Percentiles rank a stretch among this genome's conserved stretches.
phyloP scores from a whole-genome alignment of 148 eudicot species.

The Cornus kousa region DNA sequence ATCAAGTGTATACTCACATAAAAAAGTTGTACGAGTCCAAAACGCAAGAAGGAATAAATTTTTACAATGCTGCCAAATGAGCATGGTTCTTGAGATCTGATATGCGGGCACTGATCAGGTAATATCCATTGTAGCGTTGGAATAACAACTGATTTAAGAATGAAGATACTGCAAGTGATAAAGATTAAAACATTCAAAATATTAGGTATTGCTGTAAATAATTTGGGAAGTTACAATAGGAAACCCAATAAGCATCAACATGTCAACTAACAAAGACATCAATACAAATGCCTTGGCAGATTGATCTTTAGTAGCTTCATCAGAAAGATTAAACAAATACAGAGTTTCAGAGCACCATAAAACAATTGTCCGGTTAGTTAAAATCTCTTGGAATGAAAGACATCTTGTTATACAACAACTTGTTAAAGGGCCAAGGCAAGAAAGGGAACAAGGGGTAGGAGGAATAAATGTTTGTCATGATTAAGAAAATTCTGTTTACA shows the following conservation, averaged over 20 bases:
- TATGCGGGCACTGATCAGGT: slow-evolving; percentile 65
- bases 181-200: not conserved
- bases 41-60: slow-evolving; percentile 51
- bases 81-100: slow-evolving; percentile 39
- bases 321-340: no score
- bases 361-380: no score
- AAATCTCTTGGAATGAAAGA: no score
- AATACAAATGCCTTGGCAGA: not conserved
- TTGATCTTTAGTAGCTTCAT: not conserved
- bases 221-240: not conserved
- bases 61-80: slow-evolving; percentile 37
- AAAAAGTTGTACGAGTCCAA: slow-evolving; percentile 59
- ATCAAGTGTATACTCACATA: slow-evolving; percentile 50
- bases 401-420: no score
- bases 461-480: no score
- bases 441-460: no score
- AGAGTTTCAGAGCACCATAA: no score
- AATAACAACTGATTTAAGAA: slow-evolving; percentile 60
- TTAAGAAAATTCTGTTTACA: no score
- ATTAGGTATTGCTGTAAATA: not conserved
- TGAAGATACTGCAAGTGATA: slow-evolving; percentile 64
- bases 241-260: not conserved
- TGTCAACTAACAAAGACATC: slow-evolving; percentile 2
- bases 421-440: no score
- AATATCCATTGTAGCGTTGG: slow-evolving; percentile 77